These are phyloP conservation scores for Coelastrella sp. DNA, from an alignment of 139 green algal species.

Conservation along the genomic window DNA sequence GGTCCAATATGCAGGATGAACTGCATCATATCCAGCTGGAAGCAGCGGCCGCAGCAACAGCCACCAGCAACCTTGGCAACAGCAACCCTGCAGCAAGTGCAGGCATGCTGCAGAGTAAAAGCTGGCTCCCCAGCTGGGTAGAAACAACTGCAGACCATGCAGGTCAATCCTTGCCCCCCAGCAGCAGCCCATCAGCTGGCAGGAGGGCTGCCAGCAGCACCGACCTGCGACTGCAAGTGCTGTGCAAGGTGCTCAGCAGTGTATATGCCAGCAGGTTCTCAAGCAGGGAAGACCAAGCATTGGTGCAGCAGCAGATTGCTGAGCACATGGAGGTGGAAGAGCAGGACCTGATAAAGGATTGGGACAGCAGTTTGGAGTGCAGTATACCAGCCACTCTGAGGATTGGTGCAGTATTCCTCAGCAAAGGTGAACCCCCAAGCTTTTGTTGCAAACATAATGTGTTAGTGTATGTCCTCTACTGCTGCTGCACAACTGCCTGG, in stretches of 20 bases:
- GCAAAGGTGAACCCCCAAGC: not conserved
- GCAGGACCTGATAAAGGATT: not conserved
- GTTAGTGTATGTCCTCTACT: no score
- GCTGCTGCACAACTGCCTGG: no score
- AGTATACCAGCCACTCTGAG: slow-evolving; percentile 32
- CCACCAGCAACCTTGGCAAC: not conserved
- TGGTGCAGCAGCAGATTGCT: slow-evolving; percentile 4
- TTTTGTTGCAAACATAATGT: not conserved
- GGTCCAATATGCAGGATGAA: slow-evolving; percentile 49
- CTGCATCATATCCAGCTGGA: slow-evolving; percentile 45
- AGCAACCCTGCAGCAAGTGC: no score
- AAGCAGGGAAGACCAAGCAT: slow-evolving; percentile 30
- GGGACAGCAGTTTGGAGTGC: slow-evolving; percentile 25
- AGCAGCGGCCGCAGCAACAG: not conserved
- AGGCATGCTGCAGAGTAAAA: no score
- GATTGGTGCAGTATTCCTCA: slow-evolving; percentile 51
- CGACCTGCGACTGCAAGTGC: slow-evolving; percentile 30
- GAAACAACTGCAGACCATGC: no score
- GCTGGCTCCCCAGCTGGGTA: no score
- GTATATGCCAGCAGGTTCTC: slow-evolving; percentile 37
- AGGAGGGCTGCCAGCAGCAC: not conserved
- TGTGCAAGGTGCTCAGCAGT: slow-evolving; percentile 44
- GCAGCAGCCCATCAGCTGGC: not conserved
- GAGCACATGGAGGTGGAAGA: not conserved
- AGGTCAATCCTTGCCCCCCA: no score